phyloP scores from a whole-genome alignment of 257 asterid genomes.

The Solanum clarkiae region DNA sequence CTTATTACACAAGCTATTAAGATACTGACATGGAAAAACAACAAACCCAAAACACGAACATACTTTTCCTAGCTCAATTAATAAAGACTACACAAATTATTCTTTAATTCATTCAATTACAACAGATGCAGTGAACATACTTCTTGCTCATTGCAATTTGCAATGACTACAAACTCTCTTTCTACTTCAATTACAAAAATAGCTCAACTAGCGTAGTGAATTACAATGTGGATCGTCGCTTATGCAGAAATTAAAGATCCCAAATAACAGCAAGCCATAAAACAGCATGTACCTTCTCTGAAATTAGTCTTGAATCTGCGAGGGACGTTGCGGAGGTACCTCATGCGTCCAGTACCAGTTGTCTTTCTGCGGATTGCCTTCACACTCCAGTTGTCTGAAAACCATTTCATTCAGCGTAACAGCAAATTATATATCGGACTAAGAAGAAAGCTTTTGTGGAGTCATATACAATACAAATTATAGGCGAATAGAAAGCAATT shows the following conservation, averaged over 20 bases:
- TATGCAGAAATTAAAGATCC: not conserved
- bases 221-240: not conserved
- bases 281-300: constrained; percentile 41
- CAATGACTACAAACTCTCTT: not conserved
- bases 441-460: not conserved
- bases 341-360: constrained; percentile 66
- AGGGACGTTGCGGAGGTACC: constrained; percentile 60
- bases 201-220: not conserved
- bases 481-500: not conserved
- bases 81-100: not conserved
- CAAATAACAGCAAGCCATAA: not conserved
- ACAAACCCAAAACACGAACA: not conserved
- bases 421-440: not conserved
- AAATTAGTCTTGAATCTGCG: constrained; percentile 70
- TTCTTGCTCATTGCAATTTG: not conserved
- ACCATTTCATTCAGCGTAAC: not conserved
- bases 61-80: not conserved
- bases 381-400: constrained; percentile 61
- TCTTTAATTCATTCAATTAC: too few relatives aligned
- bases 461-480: not conserved
- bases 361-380: constrained; percentile 72
- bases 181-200: not conserved
- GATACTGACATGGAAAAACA: not conserved
- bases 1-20: not conserved
- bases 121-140: not conserved